Conservation (phyloP, 78 protist species). For the Dictyostelium purpureum region DNA sequence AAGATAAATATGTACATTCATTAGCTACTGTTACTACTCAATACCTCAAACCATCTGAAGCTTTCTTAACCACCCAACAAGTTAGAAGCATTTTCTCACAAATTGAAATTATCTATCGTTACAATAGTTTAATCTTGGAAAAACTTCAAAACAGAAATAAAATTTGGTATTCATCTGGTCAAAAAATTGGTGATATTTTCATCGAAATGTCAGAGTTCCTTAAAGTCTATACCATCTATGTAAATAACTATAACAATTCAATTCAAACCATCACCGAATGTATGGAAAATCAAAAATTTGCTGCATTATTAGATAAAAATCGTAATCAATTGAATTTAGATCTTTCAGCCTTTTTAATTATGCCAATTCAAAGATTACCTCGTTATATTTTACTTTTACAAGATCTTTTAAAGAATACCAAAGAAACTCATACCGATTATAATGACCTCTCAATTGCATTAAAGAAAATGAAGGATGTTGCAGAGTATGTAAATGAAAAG, state of each 20-base stretch:
- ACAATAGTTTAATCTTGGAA: slow-evolving; percentile 22
- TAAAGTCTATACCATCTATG: slow-evolving; percentile 81
- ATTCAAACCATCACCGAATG: slow-evolving; percentile 58
- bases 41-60: slow-evolving; percentile 24
- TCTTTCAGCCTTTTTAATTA: slow-evolving; percentile 64
- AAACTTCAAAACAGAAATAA: slow-evolving; percentile 47
- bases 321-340: slow-evolving; percentile 30
- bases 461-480: slow-evolving; percentile 83
- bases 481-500: slow-evolving; percentile 83
- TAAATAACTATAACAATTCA: slow-evolving; percentile 71
- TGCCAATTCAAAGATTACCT: slow-evolving; percentile 79
- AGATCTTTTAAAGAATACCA: slow-evolving; percentile 49
- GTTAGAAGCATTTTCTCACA: slow-evolving; percentile 60
- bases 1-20: slow-evolving; percentile 41
- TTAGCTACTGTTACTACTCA: slow-evolving; percentile 12
- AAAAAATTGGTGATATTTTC: slow-evolving; percentile 77
- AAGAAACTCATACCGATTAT: slow-evolving; percentile 71
- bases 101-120: slow-evolving; percentile 49
- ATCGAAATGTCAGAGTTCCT: slow-evolving; percentile 25
- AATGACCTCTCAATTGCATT: slow-evolving; percentile 57
- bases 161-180: slow-evolving; percentile 31
- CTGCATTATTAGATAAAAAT: slow-evolving; percentile 31
- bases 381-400: slow-evolving; percentile 74
- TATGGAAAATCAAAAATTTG: slow-evolving; percentile 61
- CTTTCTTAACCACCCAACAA: slow-evolving; percentile 13